phyloP scores from a whole-genome alignment of 2,329 filamentous ascomycete species.

The Penicillium sp. region DNA sequence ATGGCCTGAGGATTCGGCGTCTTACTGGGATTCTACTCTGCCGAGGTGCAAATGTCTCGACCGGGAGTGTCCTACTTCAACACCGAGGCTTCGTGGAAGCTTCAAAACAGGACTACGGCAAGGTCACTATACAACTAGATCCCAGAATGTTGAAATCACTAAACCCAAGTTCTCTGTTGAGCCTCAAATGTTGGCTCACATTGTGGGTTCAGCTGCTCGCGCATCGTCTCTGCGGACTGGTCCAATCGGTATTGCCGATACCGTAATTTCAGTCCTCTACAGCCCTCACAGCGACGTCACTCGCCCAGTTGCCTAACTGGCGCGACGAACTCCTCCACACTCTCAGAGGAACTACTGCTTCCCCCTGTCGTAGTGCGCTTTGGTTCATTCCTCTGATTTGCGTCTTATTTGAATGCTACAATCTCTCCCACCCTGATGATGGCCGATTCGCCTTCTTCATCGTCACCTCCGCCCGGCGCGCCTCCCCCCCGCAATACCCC shows the following conservation, averaged over 20 bases:
- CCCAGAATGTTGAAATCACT: neutral
- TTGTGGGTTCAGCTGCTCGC: too few relatives aligned
- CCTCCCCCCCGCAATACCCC: constrained; percentile 20
- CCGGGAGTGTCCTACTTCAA: too few relatives aligned
- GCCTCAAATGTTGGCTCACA: too few relatives aligned
- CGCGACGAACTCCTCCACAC: constrained; percentile 19
- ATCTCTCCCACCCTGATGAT: constrained; percentile 8
- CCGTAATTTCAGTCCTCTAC: neutral
- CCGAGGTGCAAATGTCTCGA: neutral
- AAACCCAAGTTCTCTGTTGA: neutral
- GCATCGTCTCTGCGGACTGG: neutral
- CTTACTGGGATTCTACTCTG: neutral
- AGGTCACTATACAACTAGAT: neutral
- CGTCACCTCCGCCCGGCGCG: constrained; percentile 11
- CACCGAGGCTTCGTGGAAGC: neutral
- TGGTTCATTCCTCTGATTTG: neutral
- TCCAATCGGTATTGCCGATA: neutral
- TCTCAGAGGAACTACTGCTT: constrained; percentile 10
- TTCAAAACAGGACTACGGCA: neutral
- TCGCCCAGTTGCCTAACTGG: neutral
- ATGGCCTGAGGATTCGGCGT: neutral
- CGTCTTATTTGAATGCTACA: neutral
- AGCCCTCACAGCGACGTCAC: neutral
- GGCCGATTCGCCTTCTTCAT: constrained; percentile 19
- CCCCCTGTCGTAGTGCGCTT: neutral